Evolutionary conservation across 441 rosid genomes (phyloP), one percentile per base, ranked within the genome.

Genomic region (Croton laevigatus): DNA sequence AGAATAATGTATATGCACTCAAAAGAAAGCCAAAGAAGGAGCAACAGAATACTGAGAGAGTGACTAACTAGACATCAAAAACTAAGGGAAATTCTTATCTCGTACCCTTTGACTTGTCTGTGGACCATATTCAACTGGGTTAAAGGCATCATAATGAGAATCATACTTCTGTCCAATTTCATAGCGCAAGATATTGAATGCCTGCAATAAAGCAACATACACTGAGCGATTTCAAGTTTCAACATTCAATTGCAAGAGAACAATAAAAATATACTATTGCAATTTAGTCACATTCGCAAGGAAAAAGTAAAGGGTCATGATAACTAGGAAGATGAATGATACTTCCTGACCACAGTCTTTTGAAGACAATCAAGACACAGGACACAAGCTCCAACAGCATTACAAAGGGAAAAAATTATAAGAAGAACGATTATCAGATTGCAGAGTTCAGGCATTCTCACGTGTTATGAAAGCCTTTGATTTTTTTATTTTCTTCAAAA

Each of bases 61-160:
- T 59, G 8, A 22, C 45, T 48, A 54, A 63, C 42, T 62, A 42
- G 66, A 73, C 57, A 63, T 48, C 51, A 19, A 57, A 60, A 69
- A 38, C 17, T 5, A 1, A 6, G 19, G n/a, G n/a, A 36, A 72
- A 71, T n/a, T 52, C 20, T 64, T 14, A 55, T 70, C 70, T 66
- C 46, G 23, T 82, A 93, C 97, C 93, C 97, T 89, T 84, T 93
- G 97, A 84, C 93, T 93, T 32, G 77, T 72, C 68, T 86, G 94
- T 62, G 92, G 95, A 23, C 97, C 97, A 66, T 90, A 90, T 75
- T 90, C 91, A 16, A 87, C 65, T 46, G 97, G 94, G 60, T 85
- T 83, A 75, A 90, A 90, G 23, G 88, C 85, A 74, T 90, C 97
- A 65, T 86, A 88, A 66, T 88, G 96, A 16, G 96, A 87, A 77